Evolutionary conservation across 1,284 basidiomycete species (phyloP).

Genomic region (Malassezia brasiliensis): DNA sequence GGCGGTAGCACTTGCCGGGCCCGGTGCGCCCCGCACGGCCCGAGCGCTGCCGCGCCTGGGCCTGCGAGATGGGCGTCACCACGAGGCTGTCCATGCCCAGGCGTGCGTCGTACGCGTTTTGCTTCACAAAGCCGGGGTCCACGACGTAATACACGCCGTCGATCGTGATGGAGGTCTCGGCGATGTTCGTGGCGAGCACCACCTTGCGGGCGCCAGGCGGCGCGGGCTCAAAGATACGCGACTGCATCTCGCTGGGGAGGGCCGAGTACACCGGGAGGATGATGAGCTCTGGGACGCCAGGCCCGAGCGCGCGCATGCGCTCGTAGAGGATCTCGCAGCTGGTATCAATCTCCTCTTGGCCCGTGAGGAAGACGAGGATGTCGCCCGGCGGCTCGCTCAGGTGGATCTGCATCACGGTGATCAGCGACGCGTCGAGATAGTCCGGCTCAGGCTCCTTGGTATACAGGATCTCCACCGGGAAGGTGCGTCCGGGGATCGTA

Average conservation of each 20-base stretch:
- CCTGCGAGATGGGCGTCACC: slow-evolving; percentile 96
- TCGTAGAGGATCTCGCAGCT: slow-evolving; percentile 93
- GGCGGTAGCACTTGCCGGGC: slow-evolving; percentile 93
- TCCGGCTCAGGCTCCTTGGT: slow-evolving; percentile 98
- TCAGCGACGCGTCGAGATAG: slow-evolving; percentile 93
- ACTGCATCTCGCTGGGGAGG: slow-evolving; percentile 93
- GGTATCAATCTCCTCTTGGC: slow-evolving; percentile 95
- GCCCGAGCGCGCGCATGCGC: slow-evolving; percentile 93
- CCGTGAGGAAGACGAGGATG: slow-evolving; percentile 90
- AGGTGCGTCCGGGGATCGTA: slow-evolving; percentile 98
- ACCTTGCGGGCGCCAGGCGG: slow-evolving; percentile 94
- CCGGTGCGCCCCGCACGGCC: slow-evolving; percentile 95
- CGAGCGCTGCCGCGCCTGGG: slow-evolving; percentile 85
- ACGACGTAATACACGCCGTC: slow-evolving; percentile 97
- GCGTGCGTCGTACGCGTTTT: slow-evolving; percentile 94
- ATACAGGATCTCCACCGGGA: slow-evolving; percentile 91
- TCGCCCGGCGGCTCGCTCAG: slow-evolving; percentile 94
- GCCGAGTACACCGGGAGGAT: slow-evolving; percentile 97
- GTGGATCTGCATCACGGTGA: slow-evolving; percentile 99
- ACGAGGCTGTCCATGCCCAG: slow-evolving; percentile 97
- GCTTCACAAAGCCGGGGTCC: slow-evolving; percentile 96
- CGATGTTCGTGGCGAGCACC: slow-evolving; percentile 96
- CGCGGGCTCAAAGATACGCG: slow-evolving; percentile 91
- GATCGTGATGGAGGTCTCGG: slow-evolving; percentile 95
- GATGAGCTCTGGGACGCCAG: slow-evolving; percentile 90